These are phyloP conservation scores for Neurospora cerealis DNA, from an alignment of 495 filamentous ascomycete genomes.

Conservation along the genomic window DNA sequence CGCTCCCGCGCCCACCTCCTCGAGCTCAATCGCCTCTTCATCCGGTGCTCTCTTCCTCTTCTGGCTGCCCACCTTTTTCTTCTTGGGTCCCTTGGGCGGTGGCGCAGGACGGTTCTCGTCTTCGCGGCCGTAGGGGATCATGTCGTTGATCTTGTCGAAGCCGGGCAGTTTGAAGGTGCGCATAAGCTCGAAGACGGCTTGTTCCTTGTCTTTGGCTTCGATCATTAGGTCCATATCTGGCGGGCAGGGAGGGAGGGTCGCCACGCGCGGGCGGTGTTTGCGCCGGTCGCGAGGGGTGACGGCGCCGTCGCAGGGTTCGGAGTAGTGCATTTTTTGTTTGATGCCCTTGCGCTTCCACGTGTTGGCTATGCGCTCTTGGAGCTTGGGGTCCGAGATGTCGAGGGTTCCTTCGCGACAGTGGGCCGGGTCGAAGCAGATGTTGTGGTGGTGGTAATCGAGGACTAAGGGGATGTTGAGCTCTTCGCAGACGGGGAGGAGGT, in stretches of 20 bases:
- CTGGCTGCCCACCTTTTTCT: slow-evolving; percentile 17
- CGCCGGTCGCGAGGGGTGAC: slow-evolving; percentile 66
- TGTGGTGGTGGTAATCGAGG: slow-evolving; percentile 92
- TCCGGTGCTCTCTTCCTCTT: slow-evolving; percentile 11
- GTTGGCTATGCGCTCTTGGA: slow-evolving; percentile 53
- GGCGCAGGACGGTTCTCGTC: slow-evolving; percentile 65
- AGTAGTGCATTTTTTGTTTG: slow-evolving; percentile 94
- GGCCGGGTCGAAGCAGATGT: slow-evolving; percentile 71
- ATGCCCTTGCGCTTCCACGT: slow-evolving; percentile 86
- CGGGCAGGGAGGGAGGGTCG: slow-evolving; percentile 70
- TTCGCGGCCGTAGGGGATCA: slow-evolving; percentile 63
- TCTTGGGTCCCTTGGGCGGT: slow-evolving; percentile 34
- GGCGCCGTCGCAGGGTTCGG: slow-evolving; percentile 63
- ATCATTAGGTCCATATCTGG: slow-evolving; percentile 92
- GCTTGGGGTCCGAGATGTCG: slow-evolving; percentile 62
- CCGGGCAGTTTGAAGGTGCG: slow-evolving; percentile 73
- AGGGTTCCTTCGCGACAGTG: slow-evolving; percentile 74
- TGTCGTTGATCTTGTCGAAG: slow-evolving; percentile 62
- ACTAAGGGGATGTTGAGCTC: slow-evolving; percentile 89
- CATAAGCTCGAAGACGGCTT: slow-evolving; percentile 94
- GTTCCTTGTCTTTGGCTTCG: slow-evolving; percentile 97
- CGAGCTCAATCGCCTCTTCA: slow-evolving; percentile 28
- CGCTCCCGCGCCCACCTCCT: slow-evolving; percentile 35
- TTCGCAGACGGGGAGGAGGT: slow-evolving; percentile 83
- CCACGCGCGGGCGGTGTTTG: slow-evolving; percentile 74